Evolutionary conservation across 2,329 filamentous ascomycete species (phyloP), one percentile per base, ranked within the genome.

Genomic region (Pseudogymnoascus sp.): DNA sequence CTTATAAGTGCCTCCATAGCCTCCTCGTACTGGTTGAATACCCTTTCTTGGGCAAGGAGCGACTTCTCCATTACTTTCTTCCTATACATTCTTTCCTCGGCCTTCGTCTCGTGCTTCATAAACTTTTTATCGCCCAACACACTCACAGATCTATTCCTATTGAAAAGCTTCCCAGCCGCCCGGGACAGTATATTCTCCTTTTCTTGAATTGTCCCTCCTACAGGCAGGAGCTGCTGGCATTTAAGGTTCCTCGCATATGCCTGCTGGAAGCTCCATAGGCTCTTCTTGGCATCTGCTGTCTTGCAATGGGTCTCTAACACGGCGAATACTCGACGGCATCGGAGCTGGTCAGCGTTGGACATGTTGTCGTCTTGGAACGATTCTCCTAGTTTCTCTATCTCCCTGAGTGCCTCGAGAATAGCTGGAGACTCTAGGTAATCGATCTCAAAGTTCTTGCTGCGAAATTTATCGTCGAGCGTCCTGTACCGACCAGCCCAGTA

Each of bases 401-500:
- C n/a, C 60, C 25, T 37, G 39, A 58, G 45, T 2, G 40, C 55
- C 37, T 39, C 35, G 52, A 52, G 39, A 59, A 62, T 36, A 59
- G 62, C 64, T 61, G 33, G 37, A 6, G 48, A 39, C 9, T 61
- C 45, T 1, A 61, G 59, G 40, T 64, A 59, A 4, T 25, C 15
- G 6, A 60, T 29, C 18, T 31, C 62, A 21, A 79, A 69, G 25
- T 69, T 67, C 65, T 81, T 78, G 63, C 73, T 77, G 61, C 75
- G 76, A 65, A 80, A 78, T n/a, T 76, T 78, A 71, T 87, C 84
- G 59, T 81, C 76, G 0, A 87, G 72, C 1, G 82, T 74, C 59
- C 79, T 74, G 69, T 87, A 86, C 39, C 86, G 82, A 15, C 86
- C 86, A 9, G 78, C 75, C 86, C 86, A 88, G 71, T 86, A 87